Evolutionary conservation across 495 filamentous ascomycete genomes (phyloP).

Genomic region (Neurospora sp.): DNA sequence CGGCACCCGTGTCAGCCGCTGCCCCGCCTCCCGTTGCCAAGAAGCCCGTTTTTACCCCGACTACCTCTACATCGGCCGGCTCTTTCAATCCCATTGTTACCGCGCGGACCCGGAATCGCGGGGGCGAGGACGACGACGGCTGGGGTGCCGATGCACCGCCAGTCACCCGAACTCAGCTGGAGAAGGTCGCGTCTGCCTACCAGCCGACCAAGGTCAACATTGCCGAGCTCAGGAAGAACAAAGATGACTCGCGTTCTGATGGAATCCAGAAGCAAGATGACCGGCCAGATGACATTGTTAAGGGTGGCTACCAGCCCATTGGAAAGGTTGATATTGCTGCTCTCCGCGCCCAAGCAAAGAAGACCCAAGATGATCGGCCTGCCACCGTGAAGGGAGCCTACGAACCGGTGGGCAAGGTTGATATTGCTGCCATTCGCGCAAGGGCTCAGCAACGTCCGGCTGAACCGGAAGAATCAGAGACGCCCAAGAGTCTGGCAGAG

Average conservation of each 20-base stretch:
- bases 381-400: conserved; percentile 81
- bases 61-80: conserved; percentile 51
- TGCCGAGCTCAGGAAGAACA: conserved; percentile 59
- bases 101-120: conserved; percentile 36
- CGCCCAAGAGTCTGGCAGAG: conserved; percentile 52
- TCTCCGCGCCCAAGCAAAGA: conserved; percentile 68
- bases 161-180: conserved; percentile 73
- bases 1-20: conserved; percentile 37
- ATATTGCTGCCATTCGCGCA: conserved; percentile 85
- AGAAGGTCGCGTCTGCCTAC: conserved; percentile 89
- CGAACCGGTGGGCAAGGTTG: conserved; percentile 86
- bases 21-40: conserved; percentile 60
- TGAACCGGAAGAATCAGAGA: conserved; percentile 33
- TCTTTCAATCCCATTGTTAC: conserved; percentile 55
- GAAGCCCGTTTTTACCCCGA: conserved; percentile 86
- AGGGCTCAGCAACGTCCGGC: conserved; percentile 55
- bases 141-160: conserved; percentile 95
- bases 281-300: conserved; percentile 55
- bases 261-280: conserved; percentile 27
- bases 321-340: conserved; percentile 95
- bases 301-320: conserved; percentile 87
- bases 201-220: conserved; percentile 91
- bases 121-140: conserved; percentile 57
- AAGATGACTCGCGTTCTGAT: conserved; percentile 48
- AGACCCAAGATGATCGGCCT: conserved; percentile 64